These are phyloP conservation scores for Microbotryum silenes-acaulis DNA, from an alignment of 1,284 basidiomycete species.

Conservation along the genomic window DNA sequence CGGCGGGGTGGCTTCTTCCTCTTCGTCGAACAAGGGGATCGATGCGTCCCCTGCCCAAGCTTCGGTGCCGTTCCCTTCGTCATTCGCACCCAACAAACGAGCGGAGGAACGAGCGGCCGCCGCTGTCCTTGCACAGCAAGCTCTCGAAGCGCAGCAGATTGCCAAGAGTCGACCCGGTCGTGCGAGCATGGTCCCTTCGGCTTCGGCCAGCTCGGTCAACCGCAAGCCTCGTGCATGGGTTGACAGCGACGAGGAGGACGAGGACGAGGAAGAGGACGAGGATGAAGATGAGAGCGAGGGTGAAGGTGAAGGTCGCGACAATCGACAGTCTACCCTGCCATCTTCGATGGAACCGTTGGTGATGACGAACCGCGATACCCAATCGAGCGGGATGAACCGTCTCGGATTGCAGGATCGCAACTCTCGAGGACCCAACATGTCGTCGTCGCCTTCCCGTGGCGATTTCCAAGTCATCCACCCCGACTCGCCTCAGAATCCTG, in stretches of 20 bases:
- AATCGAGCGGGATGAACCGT: no score
- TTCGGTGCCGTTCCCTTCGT: slow-evolving; percentile 18
- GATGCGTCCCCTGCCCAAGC: no score
- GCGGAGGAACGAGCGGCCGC: slow-evolving; percentile 31
- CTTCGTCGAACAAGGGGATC: background rate
- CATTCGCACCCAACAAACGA: slow-evolving; percentile 30
- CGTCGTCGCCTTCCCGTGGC: background rate
- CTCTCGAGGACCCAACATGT: background rate
- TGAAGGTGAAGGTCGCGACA: background rate
- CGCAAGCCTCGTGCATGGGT: slow-evolving; percentile 26
- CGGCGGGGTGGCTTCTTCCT: background rate
- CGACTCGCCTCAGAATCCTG: background rate
- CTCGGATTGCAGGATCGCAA: background rate
- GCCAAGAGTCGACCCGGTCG: slow-evolving; percentile 26
- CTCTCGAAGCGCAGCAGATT: slow-evolving; percentile 19
- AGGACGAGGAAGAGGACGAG: slow-evolving; percentile 28
- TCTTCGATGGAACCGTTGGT: background rate
- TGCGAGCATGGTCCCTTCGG: slow-evolving; percentile 1
- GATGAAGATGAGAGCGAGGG: slow-evolving; percentile 22
- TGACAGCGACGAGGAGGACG: slow-evolving; percentile 33
- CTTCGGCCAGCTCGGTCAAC: slow-evolving; percentile 6
- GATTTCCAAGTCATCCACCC: background rate
- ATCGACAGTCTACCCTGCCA: slow-evolving; percentile 7
- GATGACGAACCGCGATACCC: slow-evolving; percentile 1
- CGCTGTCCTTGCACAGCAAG: slow-evolving; percentile 28